phyloP scores from a whole-genome alignment of 176 grass and related monocot genomes.

The Cenchrus americanus region DNA sequence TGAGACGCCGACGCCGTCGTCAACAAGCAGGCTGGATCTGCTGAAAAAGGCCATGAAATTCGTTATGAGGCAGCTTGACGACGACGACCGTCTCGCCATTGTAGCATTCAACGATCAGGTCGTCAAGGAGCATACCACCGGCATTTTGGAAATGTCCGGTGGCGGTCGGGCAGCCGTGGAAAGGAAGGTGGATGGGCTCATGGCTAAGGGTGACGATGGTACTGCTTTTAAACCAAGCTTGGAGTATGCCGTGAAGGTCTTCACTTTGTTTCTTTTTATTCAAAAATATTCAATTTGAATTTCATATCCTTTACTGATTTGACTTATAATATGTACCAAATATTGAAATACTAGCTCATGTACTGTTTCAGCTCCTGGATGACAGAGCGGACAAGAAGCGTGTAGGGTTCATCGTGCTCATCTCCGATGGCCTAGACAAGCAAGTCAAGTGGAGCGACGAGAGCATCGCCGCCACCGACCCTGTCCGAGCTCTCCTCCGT shows the following conservation, averaged over 20 bases:
- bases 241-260: conserved; percentile 34
- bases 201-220: conserved; percentile 2
- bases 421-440: neutral
- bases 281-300: no score
- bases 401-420: neutral
- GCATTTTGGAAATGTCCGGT: neutral
- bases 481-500: neutral
- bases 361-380: neutral
- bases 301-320: no score
- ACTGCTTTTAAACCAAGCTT: neutral
- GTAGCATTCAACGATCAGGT: conserved; percentile 17
- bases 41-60: conserved; percentile 17
- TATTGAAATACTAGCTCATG: no score
- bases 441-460: neutral
- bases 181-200: conserved; percentile 2
- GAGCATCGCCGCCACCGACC: neutral
- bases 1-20: neutral
- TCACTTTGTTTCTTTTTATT: no score
- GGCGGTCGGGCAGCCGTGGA: neutral
- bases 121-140: neutral
- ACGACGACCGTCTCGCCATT: neutral
- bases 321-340: no score
- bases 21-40: neutral
- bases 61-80: neutral
- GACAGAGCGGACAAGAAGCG: conserved; percentile 6